Evolutionary conservation across 73 alveolate species (phyloP), one percentile per base, ranked within the genome.

Genomic region (Symbiodinium natans): DNA sequence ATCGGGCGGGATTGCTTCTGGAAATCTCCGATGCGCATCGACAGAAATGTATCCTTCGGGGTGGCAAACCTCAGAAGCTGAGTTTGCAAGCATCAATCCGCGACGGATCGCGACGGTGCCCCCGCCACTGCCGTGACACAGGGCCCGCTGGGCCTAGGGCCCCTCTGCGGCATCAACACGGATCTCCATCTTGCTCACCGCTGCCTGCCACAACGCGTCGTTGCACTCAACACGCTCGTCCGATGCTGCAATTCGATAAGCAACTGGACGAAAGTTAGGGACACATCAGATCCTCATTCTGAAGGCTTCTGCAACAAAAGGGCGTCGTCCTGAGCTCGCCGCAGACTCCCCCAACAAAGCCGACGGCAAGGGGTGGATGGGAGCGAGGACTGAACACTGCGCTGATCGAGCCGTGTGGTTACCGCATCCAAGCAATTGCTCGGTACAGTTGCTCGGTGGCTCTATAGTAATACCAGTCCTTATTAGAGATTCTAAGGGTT

Each of bases 1-100:
- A 89, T 43, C 84, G 15, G 41, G 27, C 97, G 87, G 27, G 97
- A 90, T 52, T 90, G 97, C 97, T 90, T 90, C 97, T 90, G 97
- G 80, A 59, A 90, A 41, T 90, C 97, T 19, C 97, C 97, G 34
- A 90, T 73, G 21, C 97, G 97, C 97, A 90, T 90, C 21, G 97
- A 90, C 75, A 90, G 89, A 33, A 90, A 90, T 29, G 97, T 90
- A 52, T 90, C 97, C 54, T 83, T 83, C 6, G 97, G 77, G n/a
- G 97, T 77, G 36, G 83, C 88, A 15, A 43, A 71, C 97, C 97
- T 90, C 48, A n/a, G 74, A 4, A 29, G 2, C 33, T 23, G 21
- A 68, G 82, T 36, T n/a, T 29, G 82, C 82, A 6, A 48, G 23
- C 63, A 8, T 8, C 23, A 8, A 48, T 48, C 17, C n/a, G n/a